Evolutionary conservation across 2,329 filamentous ascomycete genomes (phyloP).

Genomic region (Aureobasidium sp.): DNA sequence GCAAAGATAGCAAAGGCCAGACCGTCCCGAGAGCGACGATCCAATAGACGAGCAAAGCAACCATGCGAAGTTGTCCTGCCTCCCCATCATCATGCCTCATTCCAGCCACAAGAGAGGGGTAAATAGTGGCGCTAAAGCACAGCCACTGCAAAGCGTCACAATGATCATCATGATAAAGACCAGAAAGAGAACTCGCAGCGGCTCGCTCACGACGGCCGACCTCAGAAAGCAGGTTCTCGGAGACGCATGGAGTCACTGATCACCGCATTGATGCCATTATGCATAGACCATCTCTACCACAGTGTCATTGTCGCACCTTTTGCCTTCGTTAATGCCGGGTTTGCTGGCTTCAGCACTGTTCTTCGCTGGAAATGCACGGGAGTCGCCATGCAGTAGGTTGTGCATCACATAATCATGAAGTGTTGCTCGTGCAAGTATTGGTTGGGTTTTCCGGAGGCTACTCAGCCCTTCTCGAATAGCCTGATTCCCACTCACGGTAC

Average conservation of each 20-base stretch:
- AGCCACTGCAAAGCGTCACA: slow-evolving; percentile 3
- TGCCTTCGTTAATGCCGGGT: background rate
- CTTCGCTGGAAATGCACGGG: background rate
- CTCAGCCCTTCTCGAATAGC: background rate
- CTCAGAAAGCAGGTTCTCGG: slow-evolving; percentile 6
- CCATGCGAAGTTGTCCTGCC: background rate
- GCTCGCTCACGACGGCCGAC: background rate
- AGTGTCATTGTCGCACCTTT: background rate
- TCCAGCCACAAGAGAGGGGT: slow-evolving; percentile 11
- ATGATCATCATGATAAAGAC: background rate
- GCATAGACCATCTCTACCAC: slow-evolving; percentile 1
- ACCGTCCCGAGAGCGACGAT: background rate
- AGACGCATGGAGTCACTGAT: slow-evolving; percentile 1
- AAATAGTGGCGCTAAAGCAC: slow-evolving; percentile 4
- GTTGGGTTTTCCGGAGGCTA: background rate
- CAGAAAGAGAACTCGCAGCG: background rate
- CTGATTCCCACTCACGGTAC: background rate
- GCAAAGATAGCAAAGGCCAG: background rate
- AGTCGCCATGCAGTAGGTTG: background rate
- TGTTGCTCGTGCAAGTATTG: background rate
- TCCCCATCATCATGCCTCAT: background rate
- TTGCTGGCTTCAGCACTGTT: background rate
- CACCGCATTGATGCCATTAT: slow-evolving; percentile 13
- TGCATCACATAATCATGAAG: background rate
- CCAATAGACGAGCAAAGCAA: slow-evolving; percentile 3